Evolutionary conservation across 2,329 filamentous ascomycete species (phyloP).

Genomic region (Calycina herbarum): DNA sequence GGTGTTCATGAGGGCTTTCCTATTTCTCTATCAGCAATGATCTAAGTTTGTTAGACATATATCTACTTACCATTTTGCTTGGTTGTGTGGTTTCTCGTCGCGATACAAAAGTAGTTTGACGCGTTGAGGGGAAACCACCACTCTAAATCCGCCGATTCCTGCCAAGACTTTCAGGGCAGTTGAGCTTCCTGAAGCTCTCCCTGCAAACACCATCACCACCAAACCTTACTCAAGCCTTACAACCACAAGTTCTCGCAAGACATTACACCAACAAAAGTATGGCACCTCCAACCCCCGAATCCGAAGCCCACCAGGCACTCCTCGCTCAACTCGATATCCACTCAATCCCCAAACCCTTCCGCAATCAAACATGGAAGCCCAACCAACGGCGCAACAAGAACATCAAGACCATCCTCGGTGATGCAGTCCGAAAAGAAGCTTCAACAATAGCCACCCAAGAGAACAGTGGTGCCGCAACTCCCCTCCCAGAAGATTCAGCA

Average conservation of each 20-base stretch:
- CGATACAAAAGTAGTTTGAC: slow-evolving; percentile 17
- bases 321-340: slow-evolving; percentile 92
- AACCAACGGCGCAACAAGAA: slow-evolving; percentile 98
- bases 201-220: neutral
- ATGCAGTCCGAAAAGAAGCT: slow-evolving; percentile 86
- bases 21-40: slow-evolving; percentile 34
- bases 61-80: slow-evolving; percentile 14
- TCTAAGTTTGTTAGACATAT: neutral
- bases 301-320: slow-evolving; percentile 75
- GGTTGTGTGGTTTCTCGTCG: slow-evolving; percentile 6
- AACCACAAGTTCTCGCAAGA: neutral
- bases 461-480: slow-evolving; percentile 77
- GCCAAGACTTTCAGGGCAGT: slow-evolving; percentile 14
- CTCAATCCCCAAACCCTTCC: slow-evolving; percentile 82
- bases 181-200: neutral
- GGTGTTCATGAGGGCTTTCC: slow-evolving; percentile 97
- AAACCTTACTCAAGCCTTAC: neutral
- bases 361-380: slow-evolving; percentile 86
- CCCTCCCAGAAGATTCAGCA: slow-evolving; percentile 52
- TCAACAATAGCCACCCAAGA: slow-evolving; percentile 79
- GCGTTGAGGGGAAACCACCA: slow-evolving; percentile 13
- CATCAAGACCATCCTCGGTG: slow-evolving; percentile 92
- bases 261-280: slow-evolving; percentile 19
- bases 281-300: slow-evolving; percentile 38
- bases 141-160: neutral